Evolutionary conservation across 352 stramenopile genomes (phyloP), one percentile per base, ranked within the genome.

Genomic region (Blastocystis hominis): DNA sequence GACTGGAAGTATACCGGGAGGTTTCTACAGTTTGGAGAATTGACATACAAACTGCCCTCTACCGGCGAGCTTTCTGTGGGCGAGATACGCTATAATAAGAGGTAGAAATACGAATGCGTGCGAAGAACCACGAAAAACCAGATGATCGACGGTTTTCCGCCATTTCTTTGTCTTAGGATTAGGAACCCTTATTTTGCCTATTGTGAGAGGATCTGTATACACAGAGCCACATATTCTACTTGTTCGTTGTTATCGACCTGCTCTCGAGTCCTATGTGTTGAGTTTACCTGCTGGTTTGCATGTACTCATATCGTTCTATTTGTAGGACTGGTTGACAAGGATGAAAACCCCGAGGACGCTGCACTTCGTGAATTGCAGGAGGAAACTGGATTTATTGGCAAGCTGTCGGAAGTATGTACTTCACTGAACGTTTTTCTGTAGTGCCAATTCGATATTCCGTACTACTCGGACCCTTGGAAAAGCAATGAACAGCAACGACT

Each of bases 1-100:
- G 53, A 84, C 15, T 84, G 72, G 72, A 84, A 84, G 36, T 84
- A 84, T 34, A 69, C 55, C 9, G 72, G 72, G 20, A 63, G 68
- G 7, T 84, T 50, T 44, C 30, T 84, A 17, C 72, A 84, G 30
- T 30, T 84, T 42, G 72, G 72, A 38, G 53, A 54, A 9, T 13
- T 84, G 15, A 6, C 44, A 24, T 84, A 84, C 50, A 84, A 38
- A 61, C 53, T 66, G 3, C 72, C 72, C 17, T 30, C n/a, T n/a
- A 66, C 47, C 10, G 50, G 53, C 6, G 50, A n/a, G 46, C 66
- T 38, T 46, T 10, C 34, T 53, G 54, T 54, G 47, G n/a, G n/a
- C 20, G 5, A 13, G 9, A 20, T 15, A 30, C 24, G 7, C 17
- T 10, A 38, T 24, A 34, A 46, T 47, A n/a, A 66, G 36, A 17